Percentiles rank a stretch among this genome's conserved stretches.
Conservation (phyloP, 148 eudicot species). For the Rhododendron mucronatum region DNA sequence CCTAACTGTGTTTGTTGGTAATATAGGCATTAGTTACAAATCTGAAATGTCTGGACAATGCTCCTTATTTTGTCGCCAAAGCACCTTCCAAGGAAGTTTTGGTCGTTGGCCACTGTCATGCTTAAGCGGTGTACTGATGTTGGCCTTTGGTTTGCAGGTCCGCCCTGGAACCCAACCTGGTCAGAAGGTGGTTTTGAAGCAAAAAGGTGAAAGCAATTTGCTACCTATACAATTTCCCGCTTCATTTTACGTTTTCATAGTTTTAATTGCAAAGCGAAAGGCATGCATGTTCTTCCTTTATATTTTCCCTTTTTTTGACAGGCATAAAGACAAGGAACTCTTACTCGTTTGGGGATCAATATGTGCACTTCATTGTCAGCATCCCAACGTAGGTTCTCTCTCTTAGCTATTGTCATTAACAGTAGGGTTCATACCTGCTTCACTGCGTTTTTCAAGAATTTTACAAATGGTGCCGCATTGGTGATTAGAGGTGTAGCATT, state of each 20-base stretch:
- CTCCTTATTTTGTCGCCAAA: not conserved
- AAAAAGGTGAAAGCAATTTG: constrained; percentile 59
- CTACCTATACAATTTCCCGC: not conserved
- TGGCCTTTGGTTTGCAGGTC: constrained; percentile 40
- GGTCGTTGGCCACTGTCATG: not conserved
- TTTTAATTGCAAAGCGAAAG: not conserved
- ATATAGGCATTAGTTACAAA: not conserved
- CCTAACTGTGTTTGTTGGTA: not conserved
- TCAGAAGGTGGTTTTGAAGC: constrained; percentile 89
- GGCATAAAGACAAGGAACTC: constrained; percentile 80
- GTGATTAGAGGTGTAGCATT: not conserved
- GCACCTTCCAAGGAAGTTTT: not conserved
- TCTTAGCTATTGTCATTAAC: not conserved
- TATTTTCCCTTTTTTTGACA: constrained; percentile 19
- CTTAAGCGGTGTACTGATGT: not conserved
- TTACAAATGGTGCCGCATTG: not conserved
- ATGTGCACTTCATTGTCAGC: constrained; percentile 88
- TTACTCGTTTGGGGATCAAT: constrained; percentile 75
- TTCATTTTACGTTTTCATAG: not conserved
- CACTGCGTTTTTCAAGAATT: not conserved
- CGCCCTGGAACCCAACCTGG: constrained; percentile 98
- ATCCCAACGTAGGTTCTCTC: constrained; percentile 69
- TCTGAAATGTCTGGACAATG: not conserved
- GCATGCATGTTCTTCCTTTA: not conserved
- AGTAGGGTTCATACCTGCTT: not conserved